Percentiles rank a stretch among this genome's conserved stretches.
Conservation (phyloP, 148 eudicot genomes). For the Salicornia ramosissima region DNA sequence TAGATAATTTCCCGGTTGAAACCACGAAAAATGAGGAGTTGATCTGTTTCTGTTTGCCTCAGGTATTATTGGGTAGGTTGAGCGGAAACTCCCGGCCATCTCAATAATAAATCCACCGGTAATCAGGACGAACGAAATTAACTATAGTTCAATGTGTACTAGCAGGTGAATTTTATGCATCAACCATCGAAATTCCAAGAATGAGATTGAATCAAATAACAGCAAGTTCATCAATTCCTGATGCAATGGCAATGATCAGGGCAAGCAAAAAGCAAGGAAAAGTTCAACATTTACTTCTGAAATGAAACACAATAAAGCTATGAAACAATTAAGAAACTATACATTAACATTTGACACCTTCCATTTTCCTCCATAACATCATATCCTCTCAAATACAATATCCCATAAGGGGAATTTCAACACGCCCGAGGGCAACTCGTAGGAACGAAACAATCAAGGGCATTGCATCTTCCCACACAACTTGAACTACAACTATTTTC, state of each 20-base stretch:
- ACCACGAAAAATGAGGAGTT: conserved; percentile 36
- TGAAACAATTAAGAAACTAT: neutral
- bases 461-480: neutral
- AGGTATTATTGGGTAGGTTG: conserved; percentile 35
- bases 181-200: conserved; percentile 2
- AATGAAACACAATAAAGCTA: neutral
- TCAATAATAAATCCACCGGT: neutral
- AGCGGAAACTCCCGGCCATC: conserved; percentile 34
- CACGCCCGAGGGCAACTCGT: neutral
- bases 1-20: conserved; percentile 27
- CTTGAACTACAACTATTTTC: neutral
- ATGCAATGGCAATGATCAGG: neutral
- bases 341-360: neutral
- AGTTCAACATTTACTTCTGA: neutral
- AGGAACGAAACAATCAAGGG: neutral
- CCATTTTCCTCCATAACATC: neutral
- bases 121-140: neutral
- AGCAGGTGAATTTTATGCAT: neutral
- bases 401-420: neutral
- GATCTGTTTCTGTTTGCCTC: conserved; percentile 33
- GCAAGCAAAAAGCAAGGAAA: neutral
- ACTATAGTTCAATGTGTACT: neutral
- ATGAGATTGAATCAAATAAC: neutral
- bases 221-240: conserved; percentile 3
- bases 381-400: neutral